Evolutionary conservation across 768 basidiomycete species (phyloP).

Genomic region (Daedalea quercina): DNA sequence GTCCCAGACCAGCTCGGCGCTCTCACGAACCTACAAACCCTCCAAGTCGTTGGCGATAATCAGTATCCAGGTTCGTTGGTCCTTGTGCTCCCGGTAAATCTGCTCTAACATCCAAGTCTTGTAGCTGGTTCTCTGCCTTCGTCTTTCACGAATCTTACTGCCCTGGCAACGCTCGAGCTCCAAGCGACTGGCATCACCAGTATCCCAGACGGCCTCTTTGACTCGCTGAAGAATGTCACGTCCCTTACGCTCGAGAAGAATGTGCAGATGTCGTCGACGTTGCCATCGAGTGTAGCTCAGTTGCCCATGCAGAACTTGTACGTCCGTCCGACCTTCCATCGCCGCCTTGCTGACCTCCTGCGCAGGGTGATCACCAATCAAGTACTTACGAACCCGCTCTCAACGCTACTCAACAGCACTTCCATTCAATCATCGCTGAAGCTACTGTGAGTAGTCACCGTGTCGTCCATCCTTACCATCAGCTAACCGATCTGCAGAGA

Average conservation of each 20-base stretch:
- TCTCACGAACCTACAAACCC: constrained; percentile 30
- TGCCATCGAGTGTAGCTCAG: constrained; percentile 30
- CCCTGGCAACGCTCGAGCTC: constrained; percentile 33
- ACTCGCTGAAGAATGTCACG: constrained; percentile 27
- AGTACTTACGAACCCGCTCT: constrained; percentile 25
- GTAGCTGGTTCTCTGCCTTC: constrained; percentile 37
- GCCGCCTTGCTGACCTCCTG: not conserved
- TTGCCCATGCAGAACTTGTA: constrained; percentile 34
- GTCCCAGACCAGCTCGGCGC: constrained; percentile 36
- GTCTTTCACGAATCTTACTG: constrained; percentile 30
- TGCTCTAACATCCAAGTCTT: not conserved
- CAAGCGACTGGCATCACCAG: constrained; percentile 33
- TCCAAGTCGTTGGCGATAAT: constrained; percentile 35
- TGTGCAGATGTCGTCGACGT: constrained; percentile 28
- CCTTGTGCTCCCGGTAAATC: not conserved
- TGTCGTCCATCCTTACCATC: not conserved
- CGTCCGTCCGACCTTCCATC: not conserved
- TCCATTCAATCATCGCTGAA: constrained; percentile 27
- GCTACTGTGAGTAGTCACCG: constrained; percentile 22
- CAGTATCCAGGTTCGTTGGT: constrained; percentile 32
- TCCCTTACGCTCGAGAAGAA: constrained; percentile 35
- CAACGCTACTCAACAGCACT: constrained; percentile 24
- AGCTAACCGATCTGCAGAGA: constrained; percentile 20
- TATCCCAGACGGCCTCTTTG: constrained; percentile 28
- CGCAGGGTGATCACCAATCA: constrained; percentile 33